Evolutionary conservation across 345 rosid genomes (phyloP).

Genomic region (Trapa bicornis): DNA sequence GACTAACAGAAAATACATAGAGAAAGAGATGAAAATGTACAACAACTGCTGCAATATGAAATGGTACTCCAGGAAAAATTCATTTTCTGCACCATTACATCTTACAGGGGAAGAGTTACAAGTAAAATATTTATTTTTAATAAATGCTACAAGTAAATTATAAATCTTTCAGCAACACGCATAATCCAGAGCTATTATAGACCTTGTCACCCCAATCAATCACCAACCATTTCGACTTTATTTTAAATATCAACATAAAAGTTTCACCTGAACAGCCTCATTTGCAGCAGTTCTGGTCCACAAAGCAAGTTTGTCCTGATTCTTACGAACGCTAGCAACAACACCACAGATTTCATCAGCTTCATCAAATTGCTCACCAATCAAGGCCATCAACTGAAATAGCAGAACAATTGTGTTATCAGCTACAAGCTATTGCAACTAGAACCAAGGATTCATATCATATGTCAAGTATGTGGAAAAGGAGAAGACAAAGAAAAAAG

Average conservation of each 20-base stretch:
- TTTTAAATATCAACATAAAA: neutral
- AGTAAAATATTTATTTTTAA: neutral
- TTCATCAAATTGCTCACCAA: conserved; percentile 92
- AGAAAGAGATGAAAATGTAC: no score
- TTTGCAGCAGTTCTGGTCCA: conserved; percentile 87
- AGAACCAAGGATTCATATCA: neutral
- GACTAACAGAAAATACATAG: no score
- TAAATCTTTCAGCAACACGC: neutral
- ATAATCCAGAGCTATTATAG: neutral
- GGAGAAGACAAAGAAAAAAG: neutral
- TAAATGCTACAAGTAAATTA: neutral
- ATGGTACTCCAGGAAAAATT: neutral
- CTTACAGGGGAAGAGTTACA: neutral
- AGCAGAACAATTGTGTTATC: neutral
- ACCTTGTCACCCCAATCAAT: neutral
- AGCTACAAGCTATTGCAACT: neutral
- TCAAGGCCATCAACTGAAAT: conserved; percentile 71
- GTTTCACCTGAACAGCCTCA: conserved; percentile 76
- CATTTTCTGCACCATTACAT: neutral
- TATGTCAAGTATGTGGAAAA: neutral
- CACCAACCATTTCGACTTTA: neutral
- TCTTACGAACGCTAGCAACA: conserved; percentile 80
- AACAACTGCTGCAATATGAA: no score
- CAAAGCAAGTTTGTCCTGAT: conserved; percentile 73
- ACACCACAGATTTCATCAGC: conserved; percentile 86